Base-by-base conservation (phyloP, 805 yeast genomes). In the Blastobotrys attinorum region DNA sequence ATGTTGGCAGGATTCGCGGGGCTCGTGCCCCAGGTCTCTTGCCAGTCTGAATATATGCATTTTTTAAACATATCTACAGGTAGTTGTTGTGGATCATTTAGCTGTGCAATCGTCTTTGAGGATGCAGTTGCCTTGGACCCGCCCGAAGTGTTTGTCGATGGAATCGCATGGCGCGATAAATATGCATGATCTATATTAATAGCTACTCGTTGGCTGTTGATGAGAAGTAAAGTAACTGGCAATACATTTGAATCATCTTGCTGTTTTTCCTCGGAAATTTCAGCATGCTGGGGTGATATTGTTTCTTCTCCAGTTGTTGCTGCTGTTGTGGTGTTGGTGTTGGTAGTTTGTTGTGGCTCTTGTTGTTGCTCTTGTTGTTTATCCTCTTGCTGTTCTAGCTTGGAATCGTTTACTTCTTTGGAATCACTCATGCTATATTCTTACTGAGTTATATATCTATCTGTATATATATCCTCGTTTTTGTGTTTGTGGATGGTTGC, bases 1-100 rank as follows among this genome's bases (percentile, higher is more conserved):
- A 56, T 45, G 22, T 49, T 44, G 16, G 42, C 16, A 5, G 49
- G 31, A 18, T 31, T 43, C 10, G 50, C 43, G 13, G 57, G 54
- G n/a, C 45, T 35, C 31, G 44, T 37, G 11, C 59, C 58, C 51
- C 58, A 51, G 33, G 46, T 54, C 10, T 47, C 52, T 18, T 53
- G 40, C 60, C 60, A 56, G 18, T 44, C 36, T 16, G 45, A 22
- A 33, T 42, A 48, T 17, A 56, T 41, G 39, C 49, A 49, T n/a
- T 39, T 31, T 22, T 51, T 53, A 27, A 56, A 47, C 4, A 46
- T 37, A 8, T 47, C 55, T 3, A 56, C 44, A 5, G 50, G 31
- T 17, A 54, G 35, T 18, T n/a, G 31, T 22, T 46, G 49, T 11
- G 57, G 51, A 2, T 47, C 46, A 18, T 42, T 37, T 29, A 50